Base-by-base conservation (phyloP, 2,329 filamentous ascomycete species). In the Penicillium sclerotigenum region DNA sequence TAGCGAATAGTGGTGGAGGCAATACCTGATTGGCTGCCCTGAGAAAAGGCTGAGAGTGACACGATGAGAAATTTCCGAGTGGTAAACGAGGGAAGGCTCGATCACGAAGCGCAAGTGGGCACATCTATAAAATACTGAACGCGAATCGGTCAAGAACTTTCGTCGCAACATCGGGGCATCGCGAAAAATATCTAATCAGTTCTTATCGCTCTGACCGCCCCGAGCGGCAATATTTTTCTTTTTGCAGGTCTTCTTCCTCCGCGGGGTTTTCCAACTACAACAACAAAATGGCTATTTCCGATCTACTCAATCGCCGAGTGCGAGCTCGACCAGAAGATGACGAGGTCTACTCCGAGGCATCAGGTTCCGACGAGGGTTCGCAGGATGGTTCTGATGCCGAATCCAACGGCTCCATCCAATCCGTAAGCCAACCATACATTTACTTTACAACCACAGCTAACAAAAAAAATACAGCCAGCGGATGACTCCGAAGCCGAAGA, bases 301-400 rank as follows among this genome's bases (percentile, higher is more conserved):
- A 72, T 50, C 64, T 67, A 11, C 66, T 79, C 22, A 75, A 76
- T 59, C 72, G 73, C 59, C 73, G 76, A n/a, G 69, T 79, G 54
- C 72, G 71, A 51, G 73, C 74, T 18, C 65, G 67, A 9, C 69
- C 68, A 34, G 73, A 73, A 14, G 73, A 76, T 18, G 79, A 81
- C 56, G 73, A 73, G 8, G 61, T 62, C 1, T 68, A 70, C 42
- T 72, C 68, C 1, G 67, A 70, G 20, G 63, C 56, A 24, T 68
- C 70, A 22, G 61, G 56, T 9, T 66, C 66, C 8, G 65, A 61
- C n/a, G 48, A 62, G 1, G 62, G 46, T 46, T 59, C 62, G 14
- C 60, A 64, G 20, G 60, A 57, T 37, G 60, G 59, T 24, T 63
- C 61, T 28, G 62, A 60, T 46, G 53, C 40, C 24, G 61, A 58